Percentiles rank a stretch among this genome's conserved stretches.
These are phyloP conservation scores for Candida pseudofarinosa DNA, from an alignment of 805 yeast genomes.

Conservation along the genomic window DNA sequence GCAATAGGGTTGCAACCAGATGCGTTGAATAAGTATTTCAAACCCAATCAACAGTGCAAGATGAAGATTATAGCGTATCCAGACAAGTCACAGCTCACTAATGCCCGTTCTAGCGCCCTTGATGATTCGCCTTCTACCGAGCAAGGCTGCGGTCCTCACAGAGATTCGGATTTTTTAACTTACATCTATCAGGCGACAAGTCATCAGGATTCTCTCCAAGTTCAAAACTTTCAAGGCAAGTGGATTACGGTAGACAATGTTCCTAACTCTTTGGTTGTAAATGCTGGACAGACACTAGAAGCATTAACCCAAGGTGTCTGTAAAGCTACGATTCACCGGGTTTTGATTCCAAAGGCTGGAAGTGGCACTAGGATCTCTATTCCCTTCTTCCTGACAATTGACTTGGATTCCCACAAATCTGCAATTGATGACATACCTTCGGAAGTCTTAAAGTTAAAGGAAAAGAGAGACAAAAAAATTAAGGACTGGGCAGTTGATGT, in stretches of 20 bases:
- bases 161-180: conserved; percentile 62
- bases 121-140: conserved; percentile 25
- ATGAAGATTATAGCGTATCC: conserved; percentile 60
- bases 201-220: conserved; percentile 49
- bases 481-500: conserved; percentile 33
- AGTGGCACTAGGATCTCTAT: conserved; percentile 42
- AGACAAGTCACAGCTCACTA: conserved; percentile 26
- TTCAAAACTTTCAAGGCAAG: conserved; percentile 49
- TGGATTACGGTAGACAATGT: conserved; percentile 56
- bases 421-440: conserved; percentile 26
- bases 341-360: conserved; percentile 39
- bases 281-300: conserved; percentile 59
- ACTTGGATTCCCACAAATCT: conserved; percentile 30
- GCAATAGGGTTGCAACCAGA: conserved; percentile 46
- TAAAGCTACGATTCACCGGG: conserved; percentile 57
- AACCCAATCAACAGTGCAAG: conserved; percentile 47
- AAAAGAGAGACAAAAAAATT: conserved; percentile 33
- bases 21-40: conserved; percentile 46
- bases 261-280: conserved; percentile 48
- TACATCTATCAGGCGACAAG: conserved; percentile 55
- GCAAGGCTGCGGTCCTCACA: conserved; percentile 64
- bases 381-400: conserved; percentile 47
- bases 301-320: conserved; percentile 57
- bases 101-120: conserved; percentile 19
- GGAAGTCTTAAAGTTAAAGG: conserved; percentile 23